Conservation (phyloP, 2,329 filamentous ascomycete genomes). For the Dothistroma septosporum region DNA sequence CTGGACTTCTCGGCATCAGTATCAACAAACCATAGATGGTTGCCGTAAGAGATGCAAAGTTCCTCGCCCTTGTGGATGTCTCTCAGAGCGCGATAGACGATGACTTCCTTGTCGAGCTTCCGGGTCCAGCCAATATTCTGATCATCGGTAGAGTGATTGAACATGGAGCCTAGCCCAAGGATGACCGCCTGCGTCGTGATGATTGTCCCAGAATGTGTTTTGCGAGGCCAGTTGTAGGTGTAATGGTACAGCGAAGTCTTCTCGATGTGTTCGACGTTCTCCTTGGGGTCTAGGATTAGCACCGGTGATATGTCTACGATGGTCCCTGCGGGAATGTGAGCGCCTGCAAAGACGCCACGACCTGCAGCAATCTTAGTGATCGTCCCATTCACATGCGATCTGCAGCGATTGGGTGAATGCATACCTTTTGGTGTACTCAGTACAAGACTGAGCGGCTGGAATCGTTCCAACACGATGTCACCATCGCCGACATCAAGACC, state of each 20-base stretch:
- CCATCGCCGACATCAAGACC: neutral
- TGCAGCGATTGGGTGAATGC: neutral
- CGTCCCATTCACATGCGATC: neutral
- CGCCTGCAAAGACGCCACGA: slow-evolving; percentile 50
- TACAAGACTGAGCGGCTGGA: slow-evolving; percentile 41
- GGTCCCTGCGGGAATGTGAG: slow-evolving; percentile 45
- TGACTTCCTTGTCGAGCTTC: slow-evolving; percentile 43
- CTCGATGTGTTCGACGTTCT: slow-evolving; percentile 48
- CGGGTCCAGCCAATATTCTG: slow-evolving; percentile 57
- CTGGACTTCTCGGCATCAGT: slow-evolving; percentile 33
- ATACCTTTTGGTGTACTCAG: slow-evolving; percentile 51
- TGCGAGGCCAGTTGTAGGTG: slow-evolving; percentile 51
- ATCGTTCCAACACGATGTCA: slow-evolving; percentile 37
- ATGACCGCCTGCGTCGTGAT: slow-evolving; percentile 48
- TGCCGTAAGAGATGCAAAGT: slow-evolving; percentile 51
- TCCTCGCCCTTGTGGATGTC: slow-evolving; percentile 53
- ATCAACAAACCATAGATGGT: slow-evolving; percentile 46
- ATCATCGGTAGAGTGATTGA: slow-evolving; percentile 51
- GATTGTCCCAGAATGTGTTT: slow-evolving; percentile 9
- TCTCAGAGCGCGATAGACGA: slow-evolving; percentile 49
- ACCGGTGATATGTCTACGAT: slow-evolving; percentile 53
- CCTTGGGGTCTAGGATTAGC: slow-evolving; percentile 45
- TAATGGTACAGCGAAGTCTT: slow-evolving; percentile 54
- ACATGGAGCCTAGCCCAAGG: slow-evolving; percentile 55
- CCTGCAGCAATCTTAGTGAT: slow-evolving; percentile 36